Base-by-base conservation (phyloP, 345 rosid species). In the Gossypium sturtianum region DNA sequence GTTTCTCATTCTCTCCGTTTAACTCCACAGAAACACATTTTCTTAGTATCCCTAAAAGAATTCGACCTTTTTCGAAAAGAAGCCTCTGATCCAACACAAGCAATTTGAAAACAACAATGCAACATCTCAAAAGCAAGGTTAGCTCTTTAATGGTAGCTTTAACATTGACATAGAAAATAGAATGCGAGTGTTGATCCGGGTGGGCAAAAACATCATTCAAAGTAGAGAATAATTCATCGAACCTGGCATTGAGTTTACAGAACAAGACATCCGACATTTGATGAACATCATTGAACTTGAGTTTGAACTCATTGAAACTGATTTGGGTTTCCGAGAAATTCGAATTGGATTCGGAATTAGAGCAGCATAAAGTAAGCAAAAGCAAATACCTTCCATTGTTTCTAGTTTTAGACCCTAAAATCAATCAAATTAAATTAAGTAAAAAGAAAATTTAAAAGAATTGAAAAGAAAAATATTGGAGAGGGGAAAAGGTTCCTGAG, bases 241-340 rank as follows among this genome's bases (percentile, higher is more conserved):
- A 82, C 74, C 72, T 71, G 13, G 8, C 66, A 54, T 78, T 77
- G 76, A 86, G 87, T 75, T 84, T 81, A 66, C 56, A n/a, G 73
- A 85, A 86, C 74, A 90, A 75, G 20, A 77, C 76, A 83, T 81
- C 77, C n/a, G 88, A 82, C 25, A 89, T 82, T 49, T 52, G 9
- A 70, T 43, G 75, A 47, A 85, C 63, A 52, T 86, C 83, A 41
- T 77, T 71, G 68, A 77, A 82, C 56, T 16, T 66, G 60, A 84
- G 22, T 19, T 70, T 66, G 65, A 80, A 71, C 23, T 74, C 80
- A 47, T 64, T 58, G 70, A 80, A 64, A 19, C 1, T 38, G 25
- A 64, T 38, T 38, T 41, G 16, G 15, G 25, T 64, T 4, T 41
- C 15, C 1, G 71, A 64, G 79, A 2, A 48, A 75, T 52, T 57